Conservation (phyloP, 2,329 filamentous ascomycete species). For the Trichoderma aggressivum region DNA sequence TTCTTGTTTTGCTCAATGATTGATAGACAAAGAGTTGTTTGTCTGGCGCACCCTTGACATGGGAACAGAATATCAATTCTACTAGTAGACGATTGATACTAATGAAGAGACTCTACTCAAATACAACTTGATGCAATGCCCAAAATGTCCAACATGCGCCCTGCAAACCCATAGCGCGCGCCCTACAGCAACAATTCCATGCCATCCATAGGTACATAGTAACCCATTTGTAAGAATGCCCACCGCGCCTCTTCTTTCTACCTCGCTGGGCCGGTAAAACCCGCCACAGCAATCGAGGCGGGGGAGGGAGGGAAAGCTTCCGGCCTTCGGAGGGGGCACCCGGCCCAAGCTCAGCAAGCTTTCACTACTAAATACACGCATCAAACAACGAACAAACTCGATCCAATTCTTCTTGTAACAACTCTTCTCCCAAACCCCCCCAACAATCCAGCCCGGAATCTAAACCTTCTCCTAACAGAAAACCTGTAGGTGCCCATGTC, state of each 20-base stretch:
- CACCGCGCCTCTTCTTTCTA: not conserved
- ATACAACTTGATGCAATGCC: not conserved
- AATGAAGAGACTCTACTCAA: not conserved
- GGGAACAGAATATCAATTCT: not conserved
- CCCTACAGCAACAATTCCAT: not conserved
- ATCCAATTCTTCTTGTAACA: not conserved
- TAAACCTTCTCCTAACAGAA: not conserved
- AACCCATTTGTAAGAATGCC: not conserved
- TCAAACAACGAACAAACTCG: not conserved
- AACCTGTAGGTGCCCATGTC: slow-evolving; percentile 28
- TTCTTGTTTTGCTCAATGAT: not conserved
- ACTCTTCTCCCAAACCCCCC: not conserved
- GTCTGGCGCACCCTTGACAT: not conserved
- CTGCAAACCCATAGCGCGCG: not conserved
- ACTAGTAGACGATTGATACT: not conserved
- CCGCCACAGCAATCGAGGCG: slow-evolving; percentile 12
- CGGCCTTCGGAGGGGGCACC: slow-evolving; percentile 15
- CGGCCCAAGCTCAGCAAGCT: not conserved
- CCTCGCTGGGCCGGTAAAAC: slow-evolving; percentile 22
- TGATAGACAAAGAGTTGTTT: not conserved
- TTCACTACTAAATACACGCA: slow-evolving; percentile 10
- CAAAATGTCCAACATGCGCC: not conserved
- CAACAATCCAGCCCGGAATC: not conserved
- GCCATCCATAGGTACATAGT: not conserved
- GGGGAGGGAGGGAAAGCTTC: slow-evolving; percentile 11